phyloP scores from a whole-genome alignment of 225 moss, liverwort and hornwort genomes.

The Climacium dendroides region DNA sequence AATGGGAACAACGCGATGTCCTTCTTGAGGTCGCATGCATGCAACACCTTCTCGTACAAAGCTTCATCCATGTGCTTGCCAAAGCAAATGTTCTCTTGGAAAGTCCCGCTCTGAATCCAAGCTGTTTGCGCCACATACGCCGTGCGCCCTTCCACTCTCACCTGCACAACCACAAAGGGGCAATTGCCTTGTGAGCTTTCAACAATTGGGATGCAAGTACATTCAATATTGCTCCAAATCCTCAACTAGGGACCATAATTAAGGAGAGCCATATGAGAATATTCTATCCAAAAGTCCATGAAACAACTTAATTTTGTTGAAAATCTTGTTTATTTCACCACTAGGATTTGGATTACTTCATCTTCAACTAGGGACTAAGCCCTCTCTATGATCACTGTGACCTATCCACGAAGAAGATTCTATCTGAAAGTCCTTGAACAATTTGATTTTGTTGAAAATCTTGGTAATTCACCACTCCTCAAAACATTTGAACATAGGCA shows the following conservation, averaged over 20 bases:
- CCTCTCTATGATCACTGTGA: not conserved
- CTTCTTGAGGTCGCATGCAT: conserved; percentile 56
- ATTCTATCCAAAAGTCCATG: not conserved
- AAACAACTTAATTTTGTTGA: not conserved
- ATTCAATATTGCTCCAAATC: not conserved
- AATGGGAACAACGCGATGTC: conserved; percentile 50
- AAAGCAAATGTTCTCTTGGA: conserved; percentile 45
- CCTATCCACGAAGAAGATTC: not conserved
- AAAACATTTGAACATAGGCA: not conserved
- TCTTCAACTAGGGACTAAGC: not conserved
- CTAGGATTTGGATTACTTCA: not conserved
- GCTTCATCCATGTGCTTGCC: conserved; percentile 36
- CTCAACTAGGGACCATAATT: not conserved
- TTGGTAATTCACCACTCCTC: not conserved
- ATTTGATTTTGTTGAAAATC: not conserved
- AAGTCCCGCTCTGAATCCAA: conserved; percentile 53
- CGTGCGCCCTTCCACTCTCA: conserved; percentile 17
- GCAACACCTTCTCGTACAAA: conserved; percentile 40
- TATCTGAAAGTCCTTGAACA: not conserved
- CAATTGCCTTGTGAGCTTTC: not conserved
- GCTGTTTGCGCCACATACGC: conserved; percentile 64
- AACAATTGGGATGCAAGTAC: not conserved
- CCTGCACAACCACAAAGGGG: not conserved
- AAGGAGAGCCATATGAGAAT: not conserved
- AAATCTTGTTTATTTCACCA: not conserved